These are phyloP conservation scores for Sugiyamaella japonica DNA, from an alignment of 1,139 yeast species.

Conservation along the genomic window DNA sequence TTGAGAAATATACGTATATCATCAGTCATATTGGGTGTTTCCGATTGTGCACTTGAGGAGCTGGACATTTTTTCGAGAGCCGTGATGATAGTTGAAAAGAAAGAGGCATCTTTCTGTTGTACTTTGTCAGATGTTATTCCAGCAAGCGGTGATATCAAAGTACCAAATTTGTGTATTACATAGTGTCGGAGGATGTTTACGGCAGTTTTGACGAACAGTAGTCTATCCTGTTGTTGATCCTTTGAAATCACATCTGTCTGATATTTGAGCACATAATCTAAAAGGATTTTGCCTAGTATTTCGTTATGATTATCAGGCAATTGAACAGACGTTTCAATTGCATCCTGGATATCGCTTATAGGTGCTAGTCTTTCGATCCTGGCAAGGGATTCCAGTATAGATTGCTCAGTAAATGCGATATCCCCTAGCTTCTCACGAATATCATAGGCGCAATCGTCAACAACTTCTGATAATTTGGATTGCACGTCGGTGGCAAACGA, in stretches of 20 bases:
- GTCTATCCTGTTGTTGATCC: neutral
- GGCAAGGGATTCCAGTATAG: slow-evolving; percentile 22
- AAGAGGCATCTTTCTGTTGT: slow-evolving; percentile 1
- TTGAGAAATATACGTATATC: slow-evolving; percentile 18
- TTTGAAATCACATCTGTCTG: slow-evolving; percentile 1
- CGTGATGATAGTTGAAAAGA: slow-evolving; percentile 3
- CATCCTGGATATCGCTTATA: slow-evolving; percentile 24
- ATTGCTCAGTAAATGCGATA: slow-evolving; percentile 17
- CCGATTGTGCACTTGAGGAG: neutral
- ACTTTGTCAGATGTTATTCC: neutral
- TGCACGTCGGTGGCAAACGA: slow-evolving; percentile 9
- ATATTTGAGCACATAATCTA: neutral
- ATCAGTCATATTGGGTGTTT: neutral
- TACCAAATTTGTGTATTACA: slow-evolving; percentile 29
- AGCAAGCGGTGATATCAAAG: slow-evolving; percentile 17
- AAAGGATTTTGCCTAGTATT: neutral
- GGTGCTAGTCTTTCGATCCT: slow-evolving; percentile 26
- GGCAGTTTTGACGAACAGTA: slow-evolving; percentile 15
- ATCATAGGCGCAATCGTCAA: slow-evolving; percentile 29
- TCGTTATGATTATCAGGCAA: slow-evolving; percentile 20
- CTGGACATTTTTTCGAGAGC: slow-evolving; percentile 6
- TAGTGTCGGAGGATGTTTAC: slow-evolving; percentile 28
- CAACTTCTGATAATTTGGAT: slow-evolving; percentile 14
- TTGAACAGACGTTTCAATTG: slow-evolving; percentile 22
- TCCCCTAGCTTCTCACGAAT: slow-evolving; percentile 21